These are phyloP conservation scores for Blastobotrys americana DNA, from an alignment of 805 yeast genomes.

Conservation along the genomic window DNA sequence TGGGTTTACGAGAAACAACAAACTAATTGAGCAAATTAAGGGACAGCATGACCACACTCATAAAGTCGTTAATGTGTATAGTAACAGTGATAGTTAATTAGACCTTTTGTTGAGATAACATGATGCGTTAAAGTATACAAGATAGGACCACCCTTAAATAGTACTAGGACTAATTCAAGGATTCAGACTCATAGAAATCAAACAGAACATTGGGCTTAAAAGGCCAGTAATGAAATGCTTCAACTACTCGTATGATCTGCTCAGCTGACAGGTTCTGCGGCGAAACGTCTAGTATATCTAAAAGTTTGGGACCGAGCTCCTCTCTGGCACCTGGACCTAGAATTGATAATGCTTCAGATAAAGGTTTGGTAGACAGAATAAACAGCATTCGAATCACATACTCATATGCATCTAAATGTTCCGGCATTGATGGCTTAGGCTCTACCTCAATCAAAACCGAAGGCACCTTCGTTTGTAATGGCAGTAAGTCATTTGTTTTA, in stretches of 20 bases:
- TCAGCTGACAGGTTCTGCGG: constrained; percentile 45
- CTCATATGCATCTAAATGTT: constrained; percentile 52
- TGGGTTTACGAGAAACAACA: no score
- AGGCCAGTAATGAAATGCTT: constrained; percentile 67
- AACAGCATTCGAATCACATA: constrained; percentile 57
- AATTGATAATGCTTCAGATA: constrained; percentile 41
- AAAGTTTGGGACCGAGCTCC: constrained; percentile 31
- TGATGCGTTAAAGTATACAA: no score
- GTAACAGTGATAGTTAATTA: no score
- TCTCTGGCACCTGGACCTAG: constrained; percentile 74
- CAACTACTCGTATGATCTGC: constrained; percentile 48
- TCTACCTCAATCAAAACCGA: constrained; percentile 52
- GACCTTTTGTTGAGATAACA: no score
- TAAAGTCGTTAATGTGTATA: no score
- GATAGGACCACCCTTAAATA: no score
- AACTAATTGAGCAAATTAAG: no score
- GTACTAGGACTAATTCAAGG: no score
- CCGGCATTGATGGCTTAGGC: constrained; percentile 39
- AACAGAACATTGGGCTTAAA: constrained; percentile 60
- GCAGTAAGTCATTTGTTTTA: background rate
- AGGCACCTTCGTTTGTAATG: background rate
- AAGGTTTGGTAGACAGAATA: constrained; percentile 40
- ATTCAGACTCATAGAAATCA: constrained; percentile 40
- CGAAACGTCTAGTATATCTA: constrained; percentile 36
- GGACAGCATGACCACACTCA: no score